Evolutionary conservation across 2,329 filamentous ascomycete genomes (phyloP).

Genomic region (Eutypa lata): DNA sequence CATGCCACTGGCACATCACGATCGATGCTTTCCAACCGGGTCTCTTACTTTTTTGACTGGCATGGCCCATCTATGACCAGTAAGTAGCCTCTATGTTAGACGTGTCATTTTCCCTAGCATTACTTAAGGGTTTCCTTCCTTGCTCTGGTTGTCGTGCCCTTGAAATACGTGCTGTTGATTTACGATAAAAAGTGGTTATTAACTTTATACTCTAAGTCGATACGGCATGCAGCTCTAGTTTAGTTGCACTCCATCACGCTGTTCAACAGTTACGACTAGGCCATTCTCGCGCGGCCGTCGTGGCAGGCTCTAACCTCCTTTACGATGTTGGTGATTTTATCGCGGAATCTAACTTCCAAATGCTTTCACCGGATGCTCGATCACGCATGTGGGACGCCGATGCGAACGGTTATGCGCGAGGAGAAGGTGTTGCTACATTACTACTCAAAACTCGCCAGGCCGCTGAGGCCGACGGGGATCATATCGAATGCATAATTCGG

Average conservation of each 20-base stretch:
- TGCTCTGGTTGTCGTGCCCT: no score
- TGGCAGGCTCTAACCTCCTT: constrained; percentile 1
- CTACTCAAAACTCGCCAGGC: constrained; percentile 41
- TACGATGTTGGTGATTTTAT: neutral
- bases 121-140: no score
- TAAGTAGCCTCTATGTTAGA: no score
- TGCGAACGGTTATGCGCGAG: constrained; percentile 21
- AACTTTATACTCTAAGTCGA: no score
- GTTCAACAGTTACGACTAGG: constrained; percentile 2
- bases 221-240: constrained; percentile 11
- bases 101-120: no score
- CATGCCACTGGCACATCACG: neutral
- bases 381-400: constrained; percentile 16
- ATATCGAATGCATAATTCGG: constrained; percentile 16
- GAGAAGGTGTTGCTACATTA: constrained; percentile 24
- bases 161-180: no score
- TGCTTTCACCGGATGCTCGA: constrained; percentile 16
- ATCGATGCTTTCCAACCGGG: neutral
- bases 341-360: constrained; percentile 5
- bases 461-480: constrained; percentile 31
- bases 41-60: constrained; percentile 11
- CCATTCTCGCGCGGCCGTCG: neutral
- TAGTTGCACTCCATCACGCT: constrained; percentile 7
- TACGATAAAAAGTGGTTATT: no score
- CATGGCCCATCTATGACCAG: constrained; percentile 5